phyloP scores from a whole-genome alignment of 2,329 filamentous ascomycete species.

The Catunica adiposa region DNA sequence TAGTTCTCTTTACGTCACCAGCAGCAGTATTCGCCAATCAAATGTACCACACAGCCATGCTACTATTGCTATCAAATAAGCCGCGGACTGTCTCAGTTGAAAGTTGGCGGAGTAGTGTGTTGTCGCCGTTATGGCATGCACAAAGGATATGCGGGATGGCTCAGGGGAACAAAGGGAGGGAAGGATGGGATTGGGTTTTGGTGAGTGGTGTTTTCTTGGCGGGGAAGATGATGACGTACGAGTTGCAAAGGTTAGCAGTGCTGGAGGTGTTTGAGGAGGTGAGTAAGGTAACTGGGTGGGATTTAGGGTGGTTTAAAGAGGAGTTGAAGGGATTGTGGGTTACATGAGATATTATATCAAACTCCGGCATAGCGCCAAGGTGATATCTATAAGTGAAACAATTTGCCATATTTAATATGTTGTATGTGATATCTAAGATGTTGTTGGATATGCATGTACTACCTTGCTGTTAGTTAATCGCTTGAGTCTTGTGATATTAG shows the following conservation, averaged over 20 bases:
- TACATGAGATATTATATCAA: not conserved
- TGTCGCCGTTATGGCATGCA: conserved; percentile 32
- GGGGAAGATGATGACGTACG: conserved; percentile 31
- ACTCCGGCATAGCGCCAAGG: too few species aligned
- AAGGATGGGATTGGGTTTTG: conserved; percentile 32
- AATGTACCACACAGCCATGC: conserved; percentile 38
- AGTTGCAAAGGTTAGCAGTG: conserved; percentile 29
- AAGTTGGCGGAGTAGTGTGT: conserved; percentile 20
- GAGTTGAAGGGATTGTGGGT: conserved; percentile 6
- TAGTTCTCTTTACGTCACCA: conserved; percentile 24
- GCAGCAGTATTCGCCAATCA: conserved; percentile 34
- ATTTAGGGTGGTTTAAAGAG: conserved; percentile 15
- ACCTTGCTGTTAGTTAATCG: too few species aligned
- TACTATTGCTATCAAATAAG: conserved; percentile 34
- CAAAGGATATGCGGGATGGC: conserved; percentile 33
- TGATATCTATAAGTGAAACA: too few species aligned
- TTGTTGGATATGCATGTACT: too few species aligned
- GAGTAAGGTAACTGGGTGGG: conserved; percentile 27
- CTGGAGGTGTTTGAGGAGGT: conserved; percentile 25
- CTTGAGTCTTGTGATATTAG: not conserved
- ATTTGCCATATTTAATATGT: too few species aligned
- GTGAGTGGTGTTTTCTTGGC: conserved; percentile 30
- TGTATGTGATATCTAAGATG: too few species aligned
- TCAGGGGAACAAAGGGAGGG: conserved; percentile 28
- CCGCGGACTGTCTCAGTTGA: conserved; percentile 27